Conservation (phyloP, 371 early-diverging fungal species). For the Rhizopus sp. region DNA sequence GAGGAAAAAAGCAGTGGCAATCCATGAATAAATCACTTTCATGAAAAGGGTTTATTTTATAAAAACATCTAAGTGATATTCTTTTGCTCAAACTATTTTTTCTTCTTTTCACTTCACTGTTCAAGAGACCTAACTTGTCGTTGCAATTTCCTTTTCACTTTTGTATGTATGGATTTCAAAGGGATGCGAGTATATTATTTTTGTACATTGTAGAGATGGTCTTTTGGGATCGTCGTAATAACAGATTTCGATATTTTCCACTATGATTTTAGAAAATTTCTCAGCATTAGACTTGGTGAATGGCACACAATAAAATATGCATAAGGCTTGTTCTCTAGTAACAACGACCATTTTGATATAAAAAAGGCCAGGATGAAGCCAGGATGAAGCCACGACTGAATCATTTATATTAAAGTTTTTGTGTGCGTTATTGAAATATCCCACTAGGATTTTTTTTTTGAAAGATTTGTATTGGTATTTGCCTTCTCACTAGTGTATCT, state of each 20-base stretch:
- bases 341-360: slow-evolving; percentile 3
- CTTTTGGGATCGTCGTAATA: background rate
- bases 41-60: too few species aligned
- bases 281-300: background rate
- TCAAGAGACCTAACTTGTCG: too few species aligned
- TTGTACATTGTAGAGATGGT: background rate
- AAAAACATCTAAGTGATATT: too few species aligned
- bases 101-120: too few species aligned
- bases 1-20: background rate
- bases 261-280: slow-evolving; percentile 7
- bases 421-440: too few species aligned
- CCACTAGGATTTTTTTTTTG: too few species aligned
- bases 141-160: slow-evolving; percentile 7
- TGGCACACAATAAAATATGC: background rate
- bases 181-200: background rate
- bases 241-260: slow-evolving; percentile 7
- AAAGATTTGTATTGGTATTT: too few species aligned
- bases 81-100: too few species aligned
- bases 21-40: slow-evolving; percentile 9
- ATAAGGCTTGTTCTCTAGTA: background rate
- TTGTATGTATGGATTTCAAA: background rate
- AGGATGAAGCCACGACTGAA: too few species aligned
- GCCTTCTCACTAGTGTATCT: too few species aligned
- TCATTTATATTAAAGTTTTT: too few species aligned
- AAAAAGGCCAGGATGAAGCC: slow-evolving; percentile 1